phyloP scores from a whole-genome alignment of 2,329 filamentous ascomycete genomes.

The Elsinoe fawcettii region DNA sequence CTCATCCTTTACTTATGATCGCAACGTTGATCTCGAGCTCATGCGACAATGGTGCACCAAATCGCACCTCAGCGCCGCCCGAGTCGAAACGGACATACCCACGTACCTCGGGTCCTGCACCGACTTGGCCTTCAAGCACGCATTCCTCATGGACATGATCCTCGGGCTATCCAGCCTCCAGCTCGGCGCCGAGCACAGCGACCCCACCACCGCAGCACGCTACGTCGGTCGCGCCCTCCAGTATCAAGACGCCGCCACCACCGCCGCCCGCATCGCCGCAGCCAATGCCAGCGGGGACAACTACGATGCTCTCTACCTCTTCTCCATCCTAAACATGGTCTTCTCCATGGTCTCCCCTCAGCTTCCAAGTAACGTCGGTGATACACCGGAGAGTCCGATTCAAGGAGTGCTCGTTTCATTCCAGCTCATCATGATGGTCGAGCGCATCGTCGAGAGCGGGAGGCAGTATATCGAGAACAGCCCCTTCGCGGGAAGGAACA shows the following conservation, averaged over 20 bases:
- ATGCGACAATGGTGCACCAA: slow-evolving; percentile 10
- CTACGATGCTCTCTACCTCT: neutral
- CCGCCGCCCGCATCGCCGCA: neutral
- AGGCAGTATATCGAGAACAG: slow-evolving; percentile 2
- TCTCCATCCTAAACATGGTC: neutral
- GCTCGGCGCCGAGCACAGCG: neutral
- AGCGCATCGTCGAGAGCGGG: neutral
- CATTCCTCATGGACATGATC: slow-evolving; percentile 8
- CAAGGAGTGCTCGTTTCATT: neutral
- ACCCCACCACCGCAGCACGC: neutral
- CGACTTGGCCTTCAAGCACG: slow-evolving; percentile 2
- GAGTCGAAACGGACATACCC: neutral
- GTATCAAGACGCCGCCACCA: slow-evolving; percentile 3
- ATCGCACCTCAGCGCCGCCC: neutral
- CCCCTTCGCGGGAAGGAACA: neutral
- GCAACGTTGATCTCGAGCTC: slow-evolving; percentile 3
- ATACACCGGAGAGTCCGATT: neutral
- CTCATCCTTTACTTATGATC: neutral
- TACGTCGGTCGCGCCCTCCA: neutral
- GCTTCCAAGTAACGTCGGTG: neutral
- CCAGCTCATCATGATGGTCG: neutral
- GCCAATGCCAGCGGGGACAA: neutral
- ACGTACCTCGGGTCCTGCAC: neutral
- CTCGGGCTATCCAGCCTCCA: neutral
- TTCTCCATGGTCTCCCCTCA: slow-evolving; percentile 10